Evolutionary conservation across 768 basidiomycete genomes (phyloP).

Genomic region (Holtermanniella nyarrowii): DNA sequence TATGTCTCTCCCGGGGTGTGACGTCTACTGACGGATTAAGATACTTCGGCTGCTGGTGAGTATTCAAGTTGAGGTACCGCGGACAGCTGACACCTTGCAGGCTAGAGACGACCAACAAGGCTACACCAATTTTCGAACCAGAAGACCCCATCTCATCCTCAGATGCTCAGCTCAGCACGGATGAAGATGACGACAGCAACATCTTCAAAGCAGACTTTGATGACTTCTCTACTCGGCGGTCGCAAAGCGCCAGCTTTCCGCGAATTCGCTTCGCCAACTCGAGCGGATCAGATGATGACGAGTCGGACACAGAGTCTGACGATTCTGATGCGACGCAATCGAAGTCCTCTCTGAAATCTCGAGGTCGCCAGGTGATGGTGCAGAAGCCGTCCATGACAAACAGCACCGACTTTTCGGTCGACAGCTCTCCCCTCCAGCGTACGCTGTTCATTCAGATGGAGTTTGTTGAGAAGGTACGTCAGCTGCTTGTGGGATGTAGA

Average conservation of each 20-base stretch:
- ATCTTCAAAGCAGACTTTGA: slow-evolving; percentile 60
- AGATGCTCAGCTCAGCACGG: too few relatives aligned
- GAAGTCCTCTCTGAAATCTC: slow-evolving; percentile 10
- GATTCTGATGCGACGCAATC: slow-evolving; percentile 19
- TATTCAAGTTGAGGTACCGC: not conserved
- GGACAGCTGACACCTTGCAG: slow-evolving; percentile 8
- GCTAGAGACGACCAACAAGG: slow-evolving; percentile 25
- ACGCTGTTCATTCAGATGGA: slow-evolving; percentile 92
- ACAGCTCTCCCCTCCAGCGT: slow-evolving; percentile 35
- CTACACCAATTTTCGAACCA: too few relatives aligned
- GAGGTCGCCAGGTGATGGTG: slow-evolving; percentile 6
- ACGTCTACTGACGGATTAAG: slow-evolving; percentile 43
- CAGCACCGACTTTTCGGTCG: slow-evolving; percentile 21
- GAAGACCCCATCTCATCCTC: too few relatives aligned
- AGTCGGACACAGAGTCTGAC: slow-evolving; percentile 25
- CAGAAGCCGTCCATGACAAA: slow-evolving; percentile 13
- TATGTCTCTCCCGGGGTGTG: slow-evolving; percentile 56
- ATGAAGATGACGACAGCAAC: too few relatives aligned
- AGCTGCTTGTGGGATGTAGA: not conserved
- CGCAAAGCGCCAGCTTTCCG: slow-evolving; percentile 59
- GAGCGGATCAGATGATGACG: slow-evolving; percentile 42
- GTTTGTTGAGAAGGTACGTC: slow-evolving; percentile 34
- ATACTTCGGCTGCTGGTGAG: slow-evolving; percentile 45
- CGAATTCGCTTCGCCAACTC: slow-evolving; percentile 64
- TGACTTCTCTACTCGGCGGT: slow-evolving; percentile 45